Conservation (phyloP, 1,284 basidiomycete genomes). For the Retiboletus flavoniger region DNA sequence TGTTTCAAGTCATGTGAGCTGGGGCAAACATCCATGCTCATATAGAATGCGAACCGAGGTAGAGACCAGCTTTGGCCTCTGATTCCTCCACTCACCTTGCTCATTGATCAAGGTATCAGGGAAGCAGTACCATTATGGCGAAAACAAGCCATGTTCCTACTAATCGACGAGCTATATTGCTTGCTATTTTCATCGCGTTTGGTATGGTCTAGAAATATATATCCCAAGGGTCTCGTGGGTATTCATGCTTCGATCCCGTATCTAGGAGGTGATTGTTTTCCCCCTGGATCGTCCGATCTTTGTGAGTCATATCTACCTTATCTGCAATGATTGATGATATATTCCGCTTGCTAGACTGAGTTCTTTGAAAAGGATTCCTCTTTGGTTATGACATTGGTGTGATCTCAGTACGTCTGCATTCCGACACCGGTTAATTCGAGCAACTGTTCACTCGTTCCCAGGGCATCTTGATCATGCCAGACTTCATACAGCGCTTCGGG, state of each 20-base stretch:
- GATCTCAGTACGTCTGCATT: conserved; percentile 44
- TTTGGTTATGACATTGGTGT: conserved; percentile 74
- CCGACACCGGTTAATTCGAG: neutral
- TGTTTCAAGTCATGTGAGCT: neutral
- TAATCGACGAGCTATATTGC: conserved; percentile 30
- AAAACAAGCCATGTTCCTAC: conserved; percentile 8
- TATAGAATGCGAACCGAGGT: neutral
- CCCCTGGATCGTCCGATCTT: neutral
- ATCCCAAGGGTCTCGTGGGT: conserved; percentile 17
- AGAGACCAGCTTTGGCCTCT: neutral
- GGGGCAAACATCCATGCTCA: conserved; percentile 1
- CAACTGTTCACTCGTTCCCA: conserved; percentile 31
- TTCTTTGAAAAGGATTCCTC: conserved; percentile 44
- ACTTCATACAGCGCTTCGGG: conserved; percentile 73
- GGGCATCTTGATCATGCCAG: conserved; percentile 77
- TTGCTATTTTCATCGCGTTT: conserved; percentile 60
- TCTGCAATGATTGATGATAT: neutral
- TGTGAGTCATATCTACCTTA: neutral
- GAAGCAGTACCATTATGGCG: neutral
- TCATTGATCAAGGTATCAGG: neutral
- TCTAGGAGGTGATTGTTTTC: conserved; percentile 10
- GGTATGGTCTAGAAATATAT: conserved; percentile 27
- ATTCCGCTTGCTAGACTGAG: conserved; percentile 6
- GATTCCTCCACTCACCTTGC: neutral
- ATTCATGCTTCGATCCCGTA: conserved; percentile 2